Evolutionary conservation across 768 basidiomycete species (phyloP).

Genomic region (Rhizopogon rudus): DNA sequence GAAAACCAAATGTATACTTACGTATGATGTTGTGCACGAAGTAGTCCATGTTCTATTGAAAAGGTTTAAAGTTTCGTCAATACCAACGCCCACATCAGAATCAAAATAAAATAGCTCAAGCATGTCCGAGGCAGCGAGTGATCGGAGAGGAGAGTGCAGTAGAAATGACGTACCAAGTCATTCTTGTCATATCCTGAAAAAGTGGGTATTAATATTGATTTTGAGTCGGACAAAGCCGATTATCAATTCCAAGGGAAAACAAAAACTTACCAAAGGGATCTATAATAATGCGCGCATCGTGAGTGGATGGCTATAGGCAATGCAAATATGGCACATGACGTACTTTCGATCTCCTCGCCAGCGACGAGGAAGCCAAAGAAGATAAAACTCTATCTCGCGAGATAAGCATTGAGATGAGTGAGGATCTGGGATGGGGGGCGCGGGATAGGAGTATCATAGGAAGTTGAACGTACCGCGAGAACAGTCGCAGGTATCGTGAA

Average conservation of each 20-base stretch:
- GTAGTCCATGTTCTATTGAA: conserved; percentile 55
- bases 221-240: neutral
- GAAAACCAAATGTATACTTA: conserved; percentile 22
- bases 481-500: conserved; percentile 61
- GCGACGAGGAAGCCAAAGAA: conserved; percentile 74
- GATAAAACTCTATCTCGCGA: conserved; percentile 45
- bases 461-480: conserved; percentile 34
- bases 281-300: conserved; percentile 7
- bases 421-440: neutral
- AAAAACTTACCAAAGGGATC: conserved; percentile 40
- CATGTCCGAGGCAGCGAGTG: conserved; percentile 8
- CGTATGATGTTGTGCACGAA: conserved; percentile 68
- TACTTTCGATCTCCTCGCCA: conserved; percentile 73
- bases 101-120: neutral
- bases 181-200: conserved; percentile 61
- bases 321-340: conserved; percentile 14
- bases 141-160: neutral
- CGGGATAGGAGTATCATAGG: too few species aligned
- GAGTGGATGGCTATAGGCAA: neutral
- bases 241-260: neutral
- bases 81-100: neutral
- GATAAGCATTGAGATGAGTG: neutral
- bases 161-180: conserved; percentile 44
- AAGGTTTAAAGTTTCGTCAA: conserved; percentile 1
- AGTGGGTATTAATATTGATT: neutral